Base-by-base conservation (phyloP, 108 stramenopile species). In the Conticribra guillardii region DNA sequence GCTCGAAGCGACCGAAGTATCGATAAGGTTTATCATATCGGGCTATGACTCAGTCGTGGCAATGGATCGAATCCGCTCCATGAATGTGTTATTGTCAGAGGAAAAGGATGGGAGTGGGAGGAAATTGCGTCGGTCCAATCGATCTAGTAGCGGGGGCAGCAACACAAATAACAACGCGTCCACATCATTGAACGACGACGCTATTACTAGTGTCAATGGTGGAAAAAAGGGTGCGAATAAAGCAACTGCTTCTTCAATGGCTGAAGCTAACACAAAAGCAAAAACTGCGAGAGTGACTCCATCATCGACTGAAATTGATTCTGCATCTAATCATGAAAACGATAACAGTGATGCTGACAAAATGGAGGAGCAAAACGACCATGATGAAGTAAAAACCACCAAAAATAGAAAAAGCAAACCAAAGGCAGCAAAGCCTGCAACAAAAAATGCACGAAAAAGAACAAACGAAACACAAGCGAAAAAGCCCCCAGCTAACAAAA, bases 221-320 rank as follows among this genome's bases (percentile, higher is more conserved):
- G 54, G 3, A 3, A 29, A 55, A 5, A 7, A 55, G 14, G 54
- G 4, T 4, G 54, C 64, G n/a, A 26, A n/a, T n/a, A n/a, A n/a
- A n/a, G n/a, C n/a, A n/a, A n/a, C n/a, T n/a, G n/a, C n/a, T n/a
- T n/a, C n/a, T n/a, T n/a, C n/a, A n/a, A n/a, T n/a, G n/a, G n/a
- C n/a, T n/a, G n/a, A n/a, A n/a, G n/a, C n/a, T n/a, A n/a, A n/a
- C n/a, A n/a, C n/a, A n/a, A n/a, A n/a, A n/a, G n/a, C n/a, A n/a
- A n/a, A n/a, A n/a, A n/a, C n/a, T n/a, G n/a, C 24, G 27, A 48
- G 62, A 23, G 64, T 65, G 2, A 65, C 64, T 53, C 64, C 64
- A 5, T 65, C 64, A 0, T 50, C 64, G 21, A 65, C 64, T 0
- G 32, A 52, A 34, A 18, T 5, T 19, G 51, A 52, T 37, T 47